Base-by-base conservation (phyloP, 257 asterid species). In the Fraxinus pennsylvanica region DNA sequence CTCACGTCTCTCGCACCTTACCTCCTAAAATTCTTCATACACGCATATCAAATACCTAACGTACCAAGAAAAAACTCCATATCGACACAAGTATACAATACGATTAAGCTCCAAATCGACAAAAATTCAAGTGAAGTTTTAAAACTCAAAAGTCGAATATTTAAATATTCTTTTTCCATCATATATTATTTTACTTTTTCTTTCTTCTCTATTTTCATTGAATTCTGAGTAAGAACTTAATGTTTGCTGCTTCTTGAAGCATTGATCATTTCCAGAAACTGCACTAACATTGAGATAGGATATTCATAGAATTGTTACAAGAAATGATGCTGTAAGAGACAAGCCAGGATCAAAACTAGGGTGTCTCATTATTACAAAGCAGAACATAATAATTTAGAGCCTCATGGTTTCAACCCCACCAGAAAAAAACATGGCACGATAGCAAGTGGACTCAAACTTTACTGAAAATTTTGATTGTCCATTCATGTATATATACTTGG, bases 401-500 rank as follows among this genome's bases (percentile, higher is more conserved):
- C 85, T 79, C 77, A 80, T 78, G 12, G 45, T 47, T 74, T 32
- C 73, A 73, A 73, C 84, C 86, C 83, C 84, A 73, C 85, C 76
- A 50, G 5, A 72, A 67, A 52, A 41, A 57, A n/a, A 50, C 13
- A 65, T 4, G 35, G 70, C 33, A 14, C 33, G 22, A 70, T 52
- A 14, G 35, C 30, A 71, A 75, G 39, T 63, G 78, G 33, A 83
- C 57, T 57, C 30, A 68, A 65, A 47, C 66, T 54, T 39, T 17
- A 63, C 69, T 77, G 82, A 76, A 77, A 77, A 52, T 73, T 33
- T 33, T 77, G 74, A 85, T 82, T 68, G 77, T 75, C 73, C 82
- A 81, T 76, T 76, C 80, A 75, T 80, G 82, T 89, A 83, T 85
- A 86, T 89, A 85, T 85, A 86, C 86, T 81, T 36, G 65, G 77